Evolutionary conservation across 192 early-diverging fungal species (phyloP).

Genomic region (Gamsiella multidivaricata): DNA sequence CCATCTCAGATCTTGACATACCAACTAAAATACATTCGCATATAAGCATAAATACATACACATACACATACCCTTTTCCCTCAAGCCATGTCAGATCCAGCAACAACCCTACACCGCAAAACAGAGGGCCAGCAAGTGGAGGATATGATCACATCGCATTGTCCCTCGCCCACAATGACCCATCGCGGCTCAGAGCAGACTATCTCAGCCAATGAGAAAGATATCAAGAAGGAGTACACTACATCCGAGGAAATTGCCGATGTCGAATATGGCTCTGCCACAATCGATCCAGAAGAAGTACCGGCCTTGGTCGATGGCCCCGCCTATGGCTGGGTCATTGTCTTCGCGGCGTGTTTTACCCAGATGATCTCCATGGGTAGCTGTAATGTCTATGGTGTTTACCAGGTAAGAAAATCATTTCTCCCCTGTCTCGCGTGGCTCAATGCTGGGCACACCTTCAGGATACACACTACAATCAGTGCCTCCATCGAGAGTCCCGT

Average conservation of each 20-base stretch:
- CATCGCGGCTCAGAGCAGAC: slow-evolving; percentile 38
- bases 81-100: slow-evolving; percentile 1
- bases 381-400: slow-evolving; percentile 53
- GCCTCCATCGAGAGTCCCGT: neutral
- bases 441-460: too few relatives aligned
- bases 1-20: too few relatives aligned
- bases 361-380: slow-evolving; percentile 57
- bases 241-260: slow-evolving; percentile 3
- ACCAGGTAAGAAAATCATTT: slow-evolving; percentile 16
- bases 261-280: slow-evolving; percentile 13
- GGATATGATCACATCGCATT: too few relatives aligned
- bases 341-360: slow-evolving; percentile 51
- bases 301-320: slow-evolving; percentile 51
- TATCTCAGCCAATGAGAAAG: slow-evolving; percentile 4
- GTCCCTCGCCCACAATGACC: neutral
- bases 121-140: too few relatives aligned
- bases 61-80: too few relatives aligned
- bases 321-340: slow-evolving; percentile 58
- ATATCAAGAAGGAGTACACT: neutral
- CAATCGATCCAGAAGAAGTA: slow-evolving; percentile 13
- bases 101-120: too few relatives aligned
- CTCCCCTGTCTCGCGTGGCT: too few relatives aligned
- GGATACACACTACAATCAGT: too few relatives aligned
- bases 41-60: too few relatives aligned
- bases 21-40: too few relatives aligned